Conservation (phyloP, 331 rosid species). For the Pyrus hybrid region DNA sequence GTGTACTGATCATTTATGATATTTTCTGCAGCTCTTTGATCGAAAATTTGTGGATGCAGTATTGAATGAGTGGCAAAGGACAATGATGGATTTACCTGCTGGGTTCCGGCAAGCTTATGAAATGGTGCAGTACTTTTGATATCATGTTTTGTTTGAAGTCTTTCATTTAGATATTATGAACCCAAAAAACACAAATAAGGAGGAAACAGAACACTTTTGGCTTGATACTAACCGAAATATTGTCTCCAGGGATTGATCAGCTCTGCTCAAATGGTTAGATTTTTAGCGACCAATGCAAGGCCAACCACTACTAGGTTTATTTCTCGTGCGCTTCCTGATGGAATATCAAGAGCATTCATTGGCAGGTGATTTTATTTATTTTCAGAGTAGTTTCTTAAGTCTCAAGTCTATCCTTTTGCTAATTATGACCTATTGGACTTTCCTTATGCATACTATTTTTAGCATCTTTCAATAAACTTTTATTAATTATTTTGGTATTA, state of each 20-base stretch:
- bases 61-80: constrained; percentile 89
- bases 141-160: constrained; percentile 11
- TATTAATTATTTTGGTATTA: background rate
- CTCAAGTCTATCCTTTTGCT: background rate
- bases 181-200: background rate
- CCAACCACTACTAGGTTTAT: constrained; percentile 78
- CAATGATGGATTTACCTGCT: constrained; percentile 93
- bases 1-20: constrained; percentile 15
- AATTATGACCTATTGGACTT: background rate
- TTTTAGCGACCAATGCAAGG: constrained; percentile 79
- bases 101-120: constrained; percentile 98
- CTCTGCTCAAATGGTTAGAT: constrained; percentile 93
- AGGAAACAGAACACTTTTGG: background rate
- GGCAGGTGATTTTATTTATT: constrained; percentile 60
- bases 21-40: constrained; percentile 72
- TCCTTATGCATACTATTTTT: background rate
- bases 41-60: constrained; percentile 94
- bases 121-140: constrained; percentile 48
- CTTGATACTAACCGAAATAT: constrained; percentile 21
- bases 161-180: background rate
- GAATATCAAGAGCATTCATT: constrained; percentile 80
- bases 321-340: constrained; percentile 71
- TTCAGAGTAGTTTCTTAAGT: background rate
- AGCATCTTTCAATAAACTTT: background rate
- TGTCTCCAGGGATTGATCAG: constrained; percentile 80